These are phyloP conservation scores for Ilyonectria mors-panacis DNA, from an alignment of 2,329 filamentous ascomycete species.

Conservation along the genomic window DNA sequence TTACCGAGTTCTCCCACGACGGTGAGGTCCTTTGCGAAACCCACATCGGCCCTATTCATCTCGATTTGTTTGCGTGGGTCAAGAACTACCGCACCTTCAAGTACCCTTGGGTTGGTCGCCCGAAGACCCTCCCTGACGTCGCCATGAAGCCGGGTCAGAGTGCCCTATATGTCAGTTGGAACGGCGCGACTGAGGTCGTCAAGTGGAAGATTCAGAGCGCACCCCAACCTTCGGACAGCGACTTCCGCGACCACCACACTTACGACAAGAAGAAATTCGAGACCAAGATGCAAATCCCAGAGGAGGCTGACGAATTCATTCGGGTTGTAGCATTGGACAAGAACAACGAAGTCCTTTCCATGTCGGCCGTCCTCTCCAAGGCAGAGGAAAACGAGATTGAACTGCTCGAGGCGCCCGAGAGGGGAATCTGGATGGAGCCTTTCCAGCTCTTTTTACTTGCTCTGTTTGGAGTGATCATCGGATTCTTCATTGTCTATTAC, in stretches of 20 bases:
- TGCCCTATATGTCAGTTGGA: slow-evolving; percentile 66
- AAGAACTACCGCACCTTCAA: slow-evolving; percentile 70
- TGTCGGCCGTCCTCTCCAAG: slow-evolving; percentile 33
- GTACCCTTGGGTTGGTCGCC: slow-evolving; percentile 66
- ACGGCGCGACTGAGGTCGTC: slow-evolving; percentile 64
- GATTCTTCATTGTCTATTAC: slow-evolving; percentile 17
- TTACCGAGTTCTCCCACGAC: slow-evolving; percentile 63
- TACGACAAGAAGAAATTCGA: slow-evolving; percentile 40
- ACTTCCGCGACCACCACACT: slow-evolving; percentile 33
- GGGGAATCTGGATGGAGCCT: slow-evolving; percentile 27
- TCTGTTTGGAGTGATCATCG: slow-evolving; percentile 18
- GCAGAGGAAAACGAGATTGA: slow-evolving; percentile 21
- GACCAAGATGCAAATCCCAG: slow-evolving; percentile 38
- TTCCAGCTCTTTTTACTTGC: slow-evolving; percentile 30
- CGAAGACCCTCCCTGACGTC: slow-evolving; percentile 48
- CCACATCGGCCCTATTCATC: slow-evolving; percentile 58
- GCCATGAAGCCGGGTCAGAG: slow-evolving; percentile 42
- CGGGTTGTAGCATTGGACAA: slow-evolving; percentile 40
- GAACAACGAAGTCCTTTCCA: slow-evolving; percentile 48
- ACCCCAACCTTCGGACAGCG: slow-evolving; percentile 2
- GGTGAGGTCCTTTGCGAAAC: slow-evolving; percentile 68
- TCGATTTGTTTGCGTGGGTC: slow-evolving; percentile 54
- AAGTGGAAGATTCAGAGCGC: slow-evolving; percentile 57
- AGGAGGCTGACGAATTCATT: slow-evolving; percentile 34
- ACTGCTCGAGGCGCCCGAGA: slow-evolving; percentile 33